Evolutionary conservation across 1,284 basidiomycete genomes (phyloP), one percentile per base, ranked within the genome.

Genomic region (Ustilago xerochloae): DNA sequence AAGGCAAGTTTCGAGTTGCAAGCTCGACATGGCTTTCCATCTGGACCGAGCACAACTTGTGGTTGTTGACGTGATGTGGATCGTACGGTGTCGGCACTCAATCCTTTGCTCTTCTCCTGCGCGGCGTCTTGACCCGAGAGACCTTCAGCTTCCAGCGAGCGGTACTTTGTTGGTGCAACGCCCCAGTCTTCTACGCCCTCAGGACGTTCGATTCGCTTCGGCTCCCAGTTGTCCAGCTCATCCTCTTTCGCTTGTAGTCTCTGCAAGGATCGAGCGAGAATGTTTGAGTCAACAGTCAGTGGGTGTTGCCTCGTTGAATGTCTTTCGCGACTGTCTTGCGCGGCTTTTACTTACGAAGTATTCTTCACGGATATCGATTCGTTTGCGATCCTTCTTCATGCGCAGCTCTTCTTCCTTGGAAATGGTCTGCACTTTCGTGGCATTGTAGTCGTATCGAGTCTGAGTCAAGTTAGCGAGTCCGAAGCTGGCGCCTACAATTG

Each of bases 301-400:
- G 18, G 8, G 29, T 41, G 13, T 41, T 10, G 15, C 36, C 33
- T 20, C 32, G 30, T 3, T 18, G 26, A 13, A 6, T 9, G 9
- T 10, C 16, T 9, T 33, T 33, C 30, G 38, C 7, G 52, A 52
- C 49, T 52, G 49, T n/a, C n/a, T n/a, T n/a, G n/a, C n/a, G n/a
- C n/a, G n/a, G 48, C 16, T 3, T 33, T 33, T 3, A 80, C 79
- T 59, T 61, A 80, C 79, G 83, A 91, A 98, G 86, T 98, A 98
- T 84, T 97, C 96, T 85, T 97, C 95, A 50, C 93, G 87, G 24
- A 97, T 91, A 84, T 98, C 94, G 63, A 98, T 90, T 86, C 90
- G 91, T 86, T 92, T 92, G 84, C 92, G 88, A 49, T 91, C 89
- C 85, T 89, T 90, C 74, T 90, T 88, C 85, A 97, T 88, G 4